Evolutionary conservation across 495 filamentous ascomycete genomes (phyloP), one percentile per base, ranked within the genome.

Genomic region (Talaromyces ruber): DNA sequence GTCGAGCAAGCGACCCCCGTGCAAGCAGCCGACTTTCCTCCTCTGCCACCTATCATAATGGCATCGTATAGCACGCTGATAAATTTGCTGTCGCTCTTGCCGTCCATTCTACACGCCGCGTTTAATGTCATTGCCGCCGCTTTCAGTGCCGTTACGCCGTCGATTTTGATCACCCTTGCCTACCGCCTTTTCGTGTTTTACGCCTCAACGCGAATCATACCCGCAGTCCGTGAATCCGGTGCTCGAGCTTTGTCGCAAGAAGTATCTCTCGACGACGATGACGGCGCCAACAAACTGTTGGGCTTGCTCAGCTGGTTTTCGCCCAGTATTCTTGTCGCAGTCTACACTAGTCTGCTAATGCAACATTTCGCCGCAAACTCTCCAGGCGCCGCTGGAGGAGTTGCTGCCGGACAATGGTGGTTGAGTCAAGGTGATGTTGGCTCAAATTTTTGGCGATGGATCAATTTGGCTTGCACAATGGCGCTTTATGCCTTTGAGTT

Each of bases 41-140:
- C 94, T 5, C 82, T 98, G 6, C 94, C 94, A 2, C 94, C 94
- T 0, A 92, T 97, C 55, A 89, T 98, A 71, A 97, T 98, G 94
- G 93, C 92, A n/a, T 96, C 92, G 28, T 98, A 97, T 74, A 90
- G 90, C 43, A 97, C 93, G 2, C 75, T 97, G 21, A 74, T 97
- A 30, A 88, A 95, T 63, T 82, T 90, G n/a, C 79, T 98, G 37
- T 88, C 89, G 32, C 85, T 84, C 9, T 80, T 98, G 18, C 94
- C 94, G 0, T 86, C 85, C 0, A 92, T 90, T 51, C 85, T 96
- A 6, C 90, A 88, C 68, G 90, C 92, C 1, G 86, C 86, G 0
- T 89, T 96, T 70, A 89, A 86, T 70, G 94, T 97, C 66, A 84
- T 97, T 64, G 83, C 90, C 30, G 91, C 91, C 9, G 94, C 93